Evolutionary conservation across 2,329 filamentous ascomycete genomes (phyloP).

Genomic region (Stagonosporopsis cucurbitacearum): DNA sequence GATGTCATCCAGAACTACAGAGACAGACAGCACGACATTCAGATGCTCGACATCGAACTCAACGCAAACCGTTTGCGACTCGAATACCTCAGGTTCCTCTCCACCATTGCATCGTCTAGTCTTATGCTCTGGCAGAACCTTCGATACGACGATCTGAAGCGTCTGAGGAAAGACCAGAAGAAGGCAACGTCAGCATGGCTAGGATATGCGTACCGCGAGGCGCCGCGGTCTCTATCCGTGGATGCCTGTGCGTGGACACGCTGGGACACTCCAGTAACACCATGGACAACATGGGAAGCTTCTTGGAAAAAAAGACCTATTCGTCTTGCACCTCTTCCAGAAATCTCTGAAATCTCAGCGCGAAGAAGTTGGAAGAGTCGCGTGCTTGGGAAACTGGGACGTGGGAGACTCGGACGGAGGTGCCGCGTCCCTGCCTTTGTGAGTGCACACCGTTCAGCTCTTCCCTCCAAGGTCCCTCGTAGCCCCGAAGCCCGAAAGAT

Average conservation of each 20-base stretch:
- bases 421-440: not conserved
- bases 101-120: not conserved
- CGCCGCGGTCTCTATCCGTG: not conserved
- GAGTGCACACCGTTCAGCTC: not conserved
- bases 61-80: not conserved
- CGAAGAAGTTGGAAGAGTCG: not conserved
- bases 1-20: not conserved
- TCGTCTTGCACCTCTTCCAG: not conserved
- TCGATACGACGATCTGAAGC: not conserved
- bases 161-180: not conserved
- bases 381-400: not conserved
- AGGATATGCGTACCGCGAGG: not conserved
- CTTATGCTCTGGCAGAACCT: not conserved
- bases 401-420: not conserved
- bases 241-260: not conserved
- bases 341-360: not conserved
- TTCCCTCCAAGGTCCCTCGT: not conserved
- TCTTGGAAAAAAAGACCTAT: not conserved
- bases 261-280: not conserved
- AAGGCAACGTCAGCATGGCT: not conserved
- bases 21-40: not conserved
- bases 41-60: not conserved
- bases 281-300: conserved; percentile 3
- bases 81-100: not conserved
- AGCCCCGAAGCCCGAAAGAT: not conserved